phyloP scores from a whole-genome alignment of 768 basidiomycete species.

The Termitomyces heimii region DNA sequence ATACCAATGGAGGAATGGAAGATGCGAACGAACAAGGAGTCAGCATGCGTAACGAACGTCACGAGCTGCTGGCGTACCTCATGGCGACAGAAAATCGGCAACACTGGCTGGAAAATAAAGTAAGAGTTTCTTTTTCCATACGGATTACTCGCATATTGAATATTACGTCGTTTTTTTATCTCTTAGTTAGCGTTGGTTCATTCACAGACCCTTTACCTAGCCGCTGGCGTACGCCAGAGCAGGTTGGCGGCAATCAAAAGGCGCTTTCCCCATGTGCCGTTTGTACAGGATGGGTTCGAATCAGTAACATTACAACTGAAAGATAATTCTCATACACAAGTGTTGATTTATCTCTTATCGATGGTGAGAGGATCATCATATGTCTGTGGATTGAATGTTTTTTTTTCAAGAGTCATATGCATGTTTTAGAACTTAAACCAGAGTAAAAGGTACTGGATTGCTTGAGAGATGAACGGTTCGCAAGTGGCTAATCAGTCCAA shows the following conservation, averaged over 20 bases:
- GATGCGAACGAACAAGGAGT: background rate
- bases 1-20: background rate
- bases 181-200: constrained; percentile 7
- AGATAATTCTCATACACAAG: background rate
- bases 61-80: background rate
- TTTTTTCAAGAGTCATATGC: background rate
- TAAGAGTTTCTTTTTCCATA: background rate
- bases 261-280: constrained; percentile 11
- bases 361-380: constrained; percentile 1
- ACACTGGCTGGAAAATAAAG: constrained; percentile 3
- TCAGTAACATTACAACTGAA: constrained; percentile 3
- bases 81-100: background rate
- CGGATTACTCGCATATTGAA: no score
- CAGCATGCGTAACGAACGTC: background rate
- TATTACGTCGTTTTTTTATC: no score
- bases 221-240: constrained; percentile 15
- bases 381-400: background rate
- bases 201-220: constrained; percentile 14
- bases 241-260: constrained; percentile 7
- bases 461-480: background rate
- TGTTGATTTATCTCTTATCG: constrained; percentile 4
- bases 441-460: background rate
- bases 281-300: constrained; percentile 12
- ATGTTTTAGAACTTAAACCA: background rate
- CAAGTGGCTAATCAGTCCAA: background rate